Conservation (phyloP, 805 yeast genomes). For the Ogataea trehalophila region DNA sequence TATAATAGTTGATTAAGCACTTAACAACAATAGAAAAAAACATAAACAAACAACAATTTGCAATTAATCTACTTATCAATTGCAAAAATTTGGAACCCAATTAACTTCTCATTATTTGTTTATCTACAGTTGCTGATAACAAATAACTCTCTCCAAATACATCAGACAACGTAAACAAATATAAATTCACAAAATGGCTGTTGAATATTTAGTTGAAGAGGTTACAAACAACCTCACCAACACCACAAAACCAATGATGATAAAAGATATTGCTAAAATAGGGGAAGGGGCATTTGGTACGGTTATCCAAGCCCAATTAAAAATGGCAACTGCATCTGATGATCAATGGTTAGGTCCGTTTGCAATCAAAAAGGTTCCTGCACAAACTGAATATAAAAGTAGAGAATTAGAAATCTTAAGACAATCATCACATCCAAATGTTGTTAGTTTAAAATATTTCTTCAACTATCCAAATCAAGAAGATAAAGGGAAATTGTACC, state of each 20-base stretch:
- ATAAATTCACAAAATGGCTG: slow-evolving; percentile 10
- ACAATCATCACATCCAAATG: slow-evolving; percentile 74
- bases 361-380: slow-evolving; percentile 81
- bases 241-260: slow-evolving; percentile 53
- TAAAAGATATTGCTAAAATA: slow-evolving; percentile 66
- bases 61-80: too few relatives aligned
- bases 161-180: not conserved
- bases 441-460: slow-evolving; percentile 62
- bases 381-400: slow-evolving; percentile 81
- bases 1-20: too few relatives aligned
- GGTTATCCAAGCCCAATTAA: slow-evolving; percentile 65
- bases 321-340: slow-evolving; percentile 20
- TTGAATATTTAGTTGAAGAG: slow-evolving; percentile 49
- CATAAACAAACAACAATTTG: too few relatives aligned
- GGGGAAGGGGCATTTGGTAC: slow-evolving; percentile 90
- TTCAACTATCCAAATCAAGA: slow-evolving; percentile 61
- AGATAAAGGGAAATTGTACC: slow-evolving; percentile 61
- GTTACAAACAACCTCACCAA: slow-evolving; percentile 60
- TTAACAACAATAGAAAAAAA: too few relatives aligned
- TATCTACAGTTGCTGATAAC: not conserved
- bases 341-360: slow-evolving; percentile 68
- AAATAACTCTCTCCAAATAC: not conserved
- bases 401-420: slow-evolving; percentile 75
- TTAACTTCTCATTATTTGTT: too few relatives aligned
- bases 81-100: too few relatives aligned